A percentile compares a stretch with the other conserved stretches of the same genome.
phyloP scores from a whole-genome alignment of 345 rosid genomes.

The Lumnitzera littorea region DNA sequence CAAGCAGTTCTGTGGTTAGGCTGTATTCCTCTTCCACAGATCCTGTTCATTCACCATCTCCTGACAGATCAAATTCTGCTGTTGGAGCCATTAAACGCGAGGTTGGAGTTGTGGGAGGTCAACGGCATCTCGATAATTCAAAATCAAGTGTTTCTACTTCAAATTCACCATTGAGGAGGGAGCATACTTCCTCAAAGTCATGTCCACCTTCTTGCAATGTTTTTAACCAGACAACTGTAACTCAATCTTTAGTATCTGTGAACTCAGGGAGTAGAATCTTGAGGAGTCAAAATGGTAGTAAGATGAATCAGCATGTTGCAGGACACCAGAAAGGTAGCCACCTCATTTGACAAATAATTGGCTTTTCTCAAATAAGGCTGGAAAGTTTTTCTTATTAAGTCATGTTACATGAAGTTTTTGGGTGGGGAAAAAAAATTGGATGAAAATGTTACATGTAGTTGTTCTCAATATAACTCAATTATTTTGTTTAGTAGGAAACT shows the following conservation, averaged over 20 bases:
- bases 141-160: constrained; percentile 33
- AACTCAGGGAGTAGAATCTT: constrained; percentile 37
- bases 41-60: constrained; percentile 96
- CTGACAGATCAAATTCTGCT: constrained; percentile 61
- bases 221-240: constrained; percentile 33
- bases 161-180: constrained; percentile 40
- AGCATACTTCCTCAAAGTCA: constrained; percentile 46
- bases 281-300: constrained; percentile 43
- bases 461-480: neutral
- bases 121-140: constrained; percentile 48
- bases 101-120: constrained; percentile 75
- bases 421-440: too few relatives aligned
- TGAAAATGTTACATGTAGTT: too few relatives aligned
- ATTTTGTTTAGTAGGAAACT: constrained; percentile 2
- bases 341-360: constrained; percentile 1
- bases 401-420: too few relatives aligned
- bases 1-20: constrained; percentile 70
- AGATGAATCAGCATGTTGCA: constrained; percentile 40
- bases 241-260: constrained; percentile 33
- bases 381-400: too few relatives aligned
- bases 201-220: constrained; percentile 40
- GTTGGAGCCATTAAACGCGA: constrained; percentile 93
- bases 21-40: constrained; percentile 83
- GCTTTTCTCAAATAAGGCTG: too few relatives aligned
- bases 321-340: constrained; percentile 59